Evolutionary conservation across 495 filamentous ascomycete species (phyloP).

Genomic region (Sporormia fimetaria): DNA sequence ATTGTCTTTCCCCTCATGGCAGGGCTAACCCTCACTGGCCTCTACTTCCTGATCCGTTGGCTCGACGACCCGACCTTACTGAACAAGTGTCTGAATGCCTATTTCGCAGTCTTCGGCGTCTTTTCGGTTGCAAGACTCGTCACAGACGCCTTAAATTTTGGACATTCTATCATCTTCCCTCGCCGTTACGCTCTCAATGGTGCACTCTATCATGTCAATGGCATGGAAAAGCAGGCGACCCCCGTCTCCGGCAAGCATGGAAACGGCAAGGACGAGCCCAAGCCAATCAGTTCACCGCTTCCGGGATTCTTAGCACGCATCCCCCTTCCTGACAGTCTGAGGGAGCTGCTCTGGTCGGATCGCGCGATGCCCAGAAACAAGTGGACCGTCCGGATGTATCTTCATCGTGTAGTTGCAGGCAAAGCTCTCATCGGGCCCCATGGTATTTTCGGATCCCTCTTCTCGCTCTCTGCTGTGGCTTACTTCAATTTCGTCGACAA

Average conservation of each 20-base stretch:
- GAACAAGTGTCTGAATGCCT: conserved; percentile 74
- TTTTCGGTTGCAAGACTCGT: conserved; percentile 59
- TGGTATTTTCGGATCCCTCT: conserved; percentile 48
- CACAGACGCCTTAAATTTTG: conserved; percentile 53
- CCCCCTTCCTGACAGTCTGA: conserved; percentile 31
- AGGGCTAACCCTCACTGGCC: conserved; percentile 54
- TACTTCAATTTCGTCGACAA: conserved; percentile 63
- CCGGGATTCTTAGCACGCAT: conserved; percentile 39
- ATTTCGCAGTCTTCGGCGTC: conserved; percentile 71
- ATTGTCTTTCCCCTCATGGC: conserved; percentile 79
- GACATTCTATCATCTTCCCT: conserved; percentile 64
- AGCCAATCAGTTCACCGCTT: conserved; percentile 36
- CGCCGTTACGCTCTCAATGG: conserved; percentile 40
- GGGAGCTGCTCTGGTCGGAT: conserved; percentile 37
- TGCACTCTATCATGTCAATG: conserved; percentile 34
- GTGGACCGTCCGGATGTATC: conserved; percentile 37
- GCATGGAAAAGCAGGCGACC: conserved; percentile 21
- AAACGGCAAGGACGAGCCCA: conserved; percentile 9
- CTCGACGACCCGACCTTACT: conserved; percentile 68
- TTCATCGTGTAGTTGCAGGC: conserved; percentile 37
- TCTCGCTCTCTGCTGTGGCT: conserved; percentile 47
- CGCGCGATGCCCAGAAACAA: conserved; percentile 40
- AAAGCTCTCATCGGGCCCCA: conserved; percentile 41
- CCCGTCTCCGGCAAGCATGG: conserved; percentile 5
- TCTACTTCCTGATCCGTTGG: conserved; percentile 87